A percentile compares a stretch with the other conserved stretches of the same genome.
Evolutionary conservation across 306 rosid species (phyloP).

Genomic region (Gillenia trifoliata): DNA sequence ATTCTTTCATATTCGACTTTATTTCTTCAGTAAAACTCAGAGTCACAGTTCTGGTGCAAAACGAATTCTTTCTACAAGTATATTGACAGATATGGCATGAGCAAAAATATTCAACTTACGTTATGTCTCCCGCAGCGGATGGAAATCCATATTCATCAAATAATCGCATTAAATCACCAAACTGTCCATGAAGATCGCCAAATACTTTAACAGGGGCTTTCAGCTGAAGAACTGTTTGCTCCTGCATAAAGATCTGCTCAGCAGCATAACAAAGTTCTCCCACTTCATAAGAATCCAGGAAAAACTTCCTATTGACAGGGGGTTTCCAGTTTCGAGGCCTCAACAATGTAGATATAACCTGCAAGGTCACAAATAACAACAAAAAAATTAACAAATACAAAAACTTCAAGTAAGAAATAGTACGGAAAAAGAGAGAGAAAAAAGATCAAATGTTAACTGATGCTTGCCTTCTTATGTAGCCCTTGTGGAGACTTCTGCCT

Average conservation of each 20-base stretch:
- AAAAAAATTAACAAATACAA: constrained; percentile 14
- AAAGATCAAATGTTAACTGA: constrained; percentile 10
- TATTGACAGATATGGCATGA: constrained; percentile 8
- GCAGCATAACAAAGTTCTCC: constrained; percentile 99
- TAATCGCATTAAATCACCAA: constrained; percentile 98
- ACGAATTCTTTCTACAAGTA: background rate
- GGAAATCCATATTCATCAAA: constrained; percentile 99
- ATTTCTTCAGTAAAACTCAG: background rate
- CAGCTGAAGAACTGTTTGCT: constrained; percentile 93
- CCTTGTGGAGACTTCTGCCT: constrained; percentile 99
- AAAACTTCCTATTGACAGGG: constrained; percentile 85
- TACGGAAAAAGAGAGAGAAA: background rate
- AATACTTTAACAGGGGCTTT: constrained; percentile 97
- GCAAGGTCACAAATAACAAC: constrained; percentile 20
- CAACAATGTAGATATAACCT: constrained; percentile 82
- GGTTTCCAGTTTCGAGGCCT: constrained; percentile 98
- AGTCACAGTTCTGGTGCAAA: background rate
- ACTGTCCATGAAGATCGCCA: constrained; percentile 99
- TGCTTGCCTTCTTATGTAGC: constrained; percentile 83
- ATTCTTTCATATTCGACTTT: background rate
- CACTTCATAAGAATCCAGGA: constrained; percentile 98
- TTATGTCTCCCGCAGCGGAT: constrained; percentile 95
- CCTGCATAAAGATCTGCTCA: constrained; percentile 97
- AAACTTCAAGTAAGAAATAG: constrained; percentile 15
- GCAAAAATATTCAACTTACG: constrained; percentile 54